Conservation (phyloP, 495 filamentous ascomycete species). For the Neurospora sublineolata region DNA sequence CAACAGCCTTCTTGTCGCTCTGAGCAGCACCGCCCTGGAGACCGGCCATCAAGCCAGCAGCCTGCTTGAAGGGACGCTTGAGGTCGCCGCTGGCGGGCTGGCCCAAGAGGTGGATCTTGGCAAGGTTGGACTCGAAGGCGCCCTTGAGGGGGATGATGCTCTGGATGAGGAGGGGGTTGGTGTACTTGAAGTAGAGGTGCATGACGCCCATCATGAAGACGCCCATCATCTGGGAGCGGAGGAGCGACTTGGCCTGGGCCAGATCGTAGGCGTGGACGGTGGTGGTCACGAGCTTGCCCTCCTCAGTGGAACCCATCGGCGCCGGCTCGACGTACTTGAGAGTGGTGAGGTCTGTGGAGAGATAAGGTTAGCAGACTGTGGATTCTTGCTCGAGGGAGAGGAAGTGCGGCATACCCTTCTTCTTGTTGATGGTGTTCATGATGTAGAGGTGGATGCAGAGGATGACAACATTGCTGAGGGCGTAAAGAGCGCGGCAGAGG, state of each 20-base stretch:
- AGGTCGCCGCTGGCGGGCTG: constrained; percentile 84
- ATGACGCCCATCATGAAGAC: constrained; percentile 96
- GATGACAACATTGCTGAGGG: constrained; percentile 84
- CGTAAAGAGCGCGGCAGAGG: constrained; percentile 68
- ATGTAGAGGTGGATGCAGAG: constrained; percentile 71
- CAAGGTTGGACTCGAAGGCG: constrained; percentile 83
- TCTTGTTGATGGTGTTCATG: constrained; percentile 71
- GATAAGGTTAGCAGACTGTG: constrained; percentile 6
- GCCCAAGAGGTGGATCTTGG: constrained; percentile 89
- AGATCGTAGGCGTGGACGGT: constrained; percentile 90
- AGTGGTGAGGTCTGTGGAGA: constrained; percentile 74
- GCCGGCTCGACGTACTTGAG: constrained; percentile 97
- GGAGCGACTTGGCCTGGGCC: constrained; percentile 66
- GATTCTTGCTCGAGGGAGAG: not conserved
- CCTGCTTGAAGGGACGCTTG: constrained; percentile 87
- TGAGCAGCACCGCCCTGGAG: constrained; percentile 60
- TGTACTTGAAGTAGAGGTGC: constrained; percentile 98
- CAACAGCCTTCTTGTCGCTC: constrained; percentile 93
- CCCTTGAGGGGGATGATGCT: constrained; percentile 95
- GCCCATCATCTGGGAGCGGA: constrained; percentile 86
- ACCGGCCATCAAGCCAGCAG: constrained; percentile 65
- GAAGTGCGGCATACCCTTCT: constrained; percentile 62
- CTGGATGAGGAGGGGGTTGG: constrained; percentile 97
- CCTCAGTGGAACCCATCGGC: constrained; percentile 80
- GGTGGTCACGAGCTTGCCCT: constrained; percentile 89